These are phyloP conservation scores for Trichophyton benhamiae DNA, from an alignment of 2,329 filamentous ascomycete genomes.

Conservation along the genomic window DNA sequence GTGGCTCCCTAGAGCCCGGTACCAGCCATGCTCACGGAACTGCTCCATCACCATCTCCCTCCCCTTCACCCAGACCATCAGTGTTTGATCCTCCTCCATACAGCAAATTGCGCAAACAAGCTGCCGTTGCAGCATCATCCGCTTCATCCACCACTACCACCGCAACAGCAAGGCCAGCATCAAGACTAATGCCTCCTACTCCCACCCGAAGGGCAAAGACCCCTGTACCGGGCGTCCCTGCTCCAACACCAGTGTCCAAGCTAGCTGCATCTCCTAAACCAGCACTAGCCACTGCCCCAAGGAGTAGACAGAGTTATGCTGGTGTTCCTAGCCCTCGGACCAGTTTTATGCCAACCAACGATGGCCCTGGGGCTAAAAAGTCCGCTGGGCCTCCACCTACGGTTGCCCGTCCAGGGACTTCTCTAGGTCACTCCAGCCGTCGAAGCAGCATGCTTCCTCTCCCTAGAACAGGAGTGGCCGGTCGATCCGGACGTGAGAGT, in stretches of 20 bases:
- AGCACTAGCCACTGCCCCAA: constrained; percentile 21
- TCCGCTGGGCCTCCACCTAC: not conserved
- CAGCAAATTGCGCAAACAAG: constrained; percentile 26
- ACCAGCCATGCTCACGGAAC: not conserved
- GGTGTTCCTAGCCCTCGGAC: constrained; percentile 18
- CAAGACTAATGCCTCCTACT: constrained; percentile 15
- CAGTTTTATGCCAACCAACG: not conserved
- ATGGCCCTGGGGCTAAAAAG: not conserved
- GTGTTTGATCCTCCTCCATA: constrained; percentile 33
- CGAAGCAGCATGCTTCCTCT: constrained; percentile 32
- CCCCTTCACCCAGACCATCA: constrained; percentile 20
- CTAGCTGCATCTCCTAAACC: not conserved
- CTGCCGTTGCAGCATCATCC: constrained; percentile 2
- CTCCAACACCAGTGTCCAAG: not conserved
- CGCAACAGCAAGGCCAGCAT: not conserved
- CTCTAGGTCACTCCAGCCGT: constrained; percentile 29
- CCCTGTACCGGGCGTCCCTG: not conserved
- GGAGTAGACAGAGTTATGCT: constrained; percentile 30
- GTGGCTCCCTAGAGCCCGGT: not conserved
- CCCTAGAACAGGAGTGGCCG: constrained; percentile 16
- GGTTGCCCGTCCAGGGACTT: constrained; percentile 23
- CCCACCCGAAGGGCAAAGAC: constrained; percentile 6
- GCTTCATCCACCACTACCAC: constrained; percentile 14
- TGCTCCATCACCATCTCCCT: constrained; percentile 20
- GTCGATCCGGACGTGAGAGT: constrained; percentile 21